Percentiles rank a stretch among this genome's conserved stretches.
Evolutionary conservation across 202 grass and related monocot genomes (phyloP).

Genomic region (Digitaria exilis): DNA sequence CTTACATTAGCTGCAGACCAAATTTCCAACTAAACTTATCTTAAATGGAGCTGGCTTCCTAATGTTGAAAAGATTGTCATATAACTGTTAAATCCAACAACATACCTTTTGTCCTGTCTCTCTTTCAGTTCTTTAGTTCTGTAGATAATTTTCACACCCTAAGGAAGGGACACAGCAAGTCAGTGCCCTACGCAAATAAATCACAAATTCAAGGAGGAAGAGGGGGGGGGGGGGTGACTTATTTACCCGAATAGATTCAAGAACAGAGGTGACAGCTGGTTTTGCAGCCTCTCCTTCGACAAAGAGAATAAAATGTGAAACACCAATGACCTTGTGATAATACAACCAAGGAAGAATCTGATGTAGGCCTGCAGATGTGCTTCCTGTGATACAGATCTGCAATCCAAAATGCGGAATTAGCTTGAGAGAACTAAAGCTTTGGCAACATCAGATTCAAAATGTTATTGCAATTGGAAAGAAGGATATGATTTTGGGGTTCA

Average conservation of each 20-base stretch:
- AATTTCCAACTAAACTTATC: not conserved
- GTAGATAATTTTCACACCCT: constrained; percentile 96
- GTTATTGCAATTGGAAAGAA: not conserved
- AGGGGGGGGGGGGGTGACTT: not conserved
- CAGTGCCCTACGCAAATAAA: constrained; percentile 20
- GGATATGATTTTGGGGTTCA: not conserved
- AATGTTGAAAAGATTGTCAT: not conserved
- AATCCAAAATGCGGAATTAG: constrained; percentile 10
- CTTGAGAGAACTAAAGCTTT: not conserved
- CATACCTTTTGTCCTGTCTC: constrained; percentile 90
- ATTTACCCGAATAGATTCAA: constrained; percentile 88
- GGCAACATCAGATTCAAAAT: not conserved
- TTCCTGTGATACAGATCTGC: constrained; percentile 93
- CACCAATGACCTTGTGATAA: constrained; percentile 97
- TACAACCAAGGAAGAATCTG: constrained; percentile 99
- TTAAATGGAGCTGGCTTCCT: not conserved
- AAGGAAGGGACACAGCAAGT: constrained; percentile 29
- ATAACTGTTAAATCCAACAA: not conserved
- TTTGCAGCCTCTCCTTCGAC: constrained; percentile 97
- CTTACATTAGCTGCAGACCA: not conserved
- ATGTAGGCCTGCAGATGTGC: constrained; percentile 82
- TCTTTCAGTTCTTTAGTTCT: constrained; percentile 94
- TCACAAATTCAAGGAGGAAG: not conserved
- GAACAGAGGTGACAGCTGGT: constrained; percentile 74
- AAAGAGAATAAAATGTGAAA: constrained; percentile 89